Evolutionary conservation across 2,329 filamentous ascomycete species (phyloP), one percentile per base, ranked within the genome.

Genomic region (Fusarium aywerte): DNA sequence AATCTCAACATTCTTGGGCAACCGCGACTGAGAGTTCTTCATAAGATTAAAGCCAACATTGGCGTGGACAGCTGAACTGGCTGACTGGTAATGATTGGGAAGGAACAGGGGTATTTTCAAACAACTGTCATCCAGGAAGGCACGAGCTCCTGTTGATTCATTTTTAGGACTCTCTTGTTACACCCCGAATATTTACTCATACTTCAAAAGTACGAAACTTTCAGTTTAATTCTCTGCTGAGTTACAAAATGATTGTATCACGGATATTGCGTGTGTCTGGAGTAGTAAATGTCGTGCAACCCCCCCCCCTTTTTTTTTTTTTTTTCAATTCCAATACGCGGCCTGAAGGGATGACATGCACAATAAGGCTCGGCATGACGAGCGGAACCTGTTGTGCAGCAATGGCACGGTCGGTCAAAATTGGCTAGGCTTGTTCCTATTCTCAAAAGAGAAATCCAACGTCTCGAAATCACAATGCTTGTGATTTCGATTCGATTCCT

Each of bases 301-400:
- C 61, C 60, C 64, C 65, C n/a, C n/a, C n/a, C n/a, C n/a, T n/a
- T n/a, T n/a, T n/a, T n/a, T n/a, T n/a, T n/a, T n/a, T n/a, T 29
- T 68, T 66, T 32, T 39, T 20, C 39, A 25, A 35, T 43, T 49
- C 20, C 42, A 23, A 18, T 44, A 54, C 48, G 40, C 40, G 38
- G 53, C 51, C 36, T 39, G 49, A 55, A 69, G 63, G 54, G 55
- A 60, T 59, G 51, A n/a, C 13, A 57, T 48, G 31, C 63, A 47
- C 35, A 35, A 62, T 51, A 65, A 58, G 43, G 55, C 58, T 66
- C 67, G 62, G 62, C 64, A 73, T 70, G 70, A 64, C 68, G 60
- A 70, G 63, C 62, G 45, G 58, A 32, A 32, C 43, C 29, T 42
- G 35, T 54, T 38, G 31, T 60, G 53, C 45, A 45, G 64, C 36